Evolutionary conservation across 768 basidiomycete species (phyloP), one percentile per base, ranked within the genome.

Genomic region (Tremella yokohamensis): DNA sequence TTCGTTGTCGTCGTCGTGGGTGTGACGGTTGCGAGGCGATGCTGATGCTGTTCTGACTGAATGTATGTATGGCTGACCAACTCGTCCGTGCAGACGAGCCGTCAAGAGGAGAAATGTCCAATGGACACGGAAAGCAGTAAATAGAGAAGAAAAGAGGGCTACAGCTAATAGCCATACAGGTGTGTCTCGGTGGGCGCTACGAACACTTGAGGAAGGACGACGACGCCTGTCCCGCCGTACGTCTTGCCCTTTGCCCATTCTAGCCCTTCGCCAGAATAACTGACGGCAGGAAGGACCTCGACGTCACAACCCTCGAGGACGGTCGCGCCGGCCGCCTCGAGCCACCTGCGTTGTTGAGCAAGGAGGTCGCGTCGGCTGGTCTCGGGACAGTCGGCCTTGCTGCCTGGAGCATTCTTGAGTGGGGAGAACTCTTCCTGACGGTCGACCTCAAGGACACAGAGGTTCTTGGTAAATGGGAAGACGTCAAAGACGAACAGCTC

Each of bases 401-500:
- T 88, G 0, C 92, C 92, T 0, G 92, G 91, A 8, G 92, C 94
- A 70, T 99, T 99, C 81, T 99, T 99, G 76, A 99, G 78, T 37
- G 94, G 94, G 62, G 89, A 92, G 69, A 99, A 99, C 78, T 98
- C 94, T 59, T 94, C 89, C 58, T 82, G 81, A 56, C 96, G 80
- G 51, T 84, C 83, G 44, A 96, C 90, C 76, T 97, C 92, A 72
- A 98, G 78, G 40, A 97, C 90, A 25, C 87, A 84, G 19, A 79
- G 70, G 11, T 65, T 65, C 45, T 71, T 57, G 24, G 91, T 90
- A 78, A 84, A 90, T 0, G 93, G 93, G 81, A 99, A 97, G 45
- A 99, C 96, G 78, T 99, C 96, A 71, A 99, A 99, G 29, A 99
- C 88, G 79, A 99, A 99, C 80, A 93, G 81, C 78, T 99, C 96